Evolutionary conservation across 2,329 filamentous ascomycete genomes (phyloP).

Genomic region (Aspergillus eucalypticola): DNA sequence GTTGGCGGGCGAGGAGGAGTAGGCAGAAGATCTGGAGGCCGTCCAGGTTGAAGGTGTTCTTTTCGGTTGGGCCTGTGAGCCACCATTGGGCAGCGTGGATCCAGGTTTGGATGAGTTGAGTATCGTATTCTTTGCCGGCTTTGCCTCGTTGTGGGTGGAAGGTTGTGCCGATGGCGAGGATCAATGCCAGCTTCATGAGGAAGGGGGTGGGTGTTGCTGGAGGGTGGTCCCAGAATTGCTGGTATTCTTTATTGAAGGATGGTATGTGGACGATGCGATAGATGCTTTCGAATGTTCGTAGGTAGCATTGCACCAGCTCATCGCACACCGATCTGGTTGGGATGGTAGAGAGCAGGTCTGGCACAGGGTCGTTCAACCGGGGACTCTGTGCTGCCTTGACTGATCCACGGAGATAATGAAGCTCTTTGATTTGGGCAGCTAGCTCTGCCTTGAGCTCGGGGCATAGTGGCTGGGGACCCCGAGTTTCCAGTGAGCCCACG

Average conservation of each 20-base stretch:
- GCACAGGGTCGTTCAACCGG: slow-evolving; percentile 21
- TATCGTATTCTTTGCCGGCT: slow-evolving; percentile 13
- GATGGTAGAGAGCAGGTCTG: slow-evolving; percentile 21
- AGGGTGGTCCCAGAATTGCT: slow-evolving; percentile 29
- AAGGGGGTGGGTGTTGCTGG: slow-evolving; percentile 19
- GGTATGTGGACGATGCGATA: slow-evolving; percentile 39
- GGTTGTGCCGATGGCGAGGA: slow-evolving; percentile 34
- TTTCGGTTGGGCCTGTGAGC: slow-evolving; percentile 37
- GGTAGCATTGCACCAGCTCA: slow-evolving; percentile 26
- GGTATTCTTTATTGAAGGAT: slow-evolving; percentile 35
- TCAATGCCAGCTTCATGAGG: slow-evolving; percentile 33
- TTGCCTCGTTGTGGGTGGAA: slow-evolving; percentile 23
- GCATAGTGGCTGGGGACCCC: slow-evolving; percentile 14
- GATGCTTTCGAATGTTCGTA: slow-evolving; percentile 33
- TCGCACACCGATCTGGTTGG: slow-evolving; percentile 23
- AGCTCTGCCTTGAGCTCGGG: slow-evolving; percentile 16
- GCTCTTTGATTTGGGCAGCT: slow-evolving; percentile 17
- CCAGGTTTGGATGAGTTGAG: slow-evolving; percentile 25
- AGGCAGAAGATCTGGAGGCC: slow-evolving; percentile 40
- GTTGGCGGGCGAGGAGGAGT: slow-evolving; percentile 33
- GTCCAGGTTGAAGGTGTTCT: slow-evolving; percentile 28
- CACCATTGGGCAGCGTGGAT: slow-evolving; percentile 38
- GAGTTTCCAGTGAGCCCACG: slow-evolving; percentile 2
- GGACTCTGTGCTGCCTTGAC: slow-evolving; percentile 24
- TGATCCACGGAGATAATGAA: slow-evolving; percentile 19